phyloP scores from a whole-genome alignment of 2,329 filamentous ascomycete species.

The Scedosporium aurantiacum region DNA sequence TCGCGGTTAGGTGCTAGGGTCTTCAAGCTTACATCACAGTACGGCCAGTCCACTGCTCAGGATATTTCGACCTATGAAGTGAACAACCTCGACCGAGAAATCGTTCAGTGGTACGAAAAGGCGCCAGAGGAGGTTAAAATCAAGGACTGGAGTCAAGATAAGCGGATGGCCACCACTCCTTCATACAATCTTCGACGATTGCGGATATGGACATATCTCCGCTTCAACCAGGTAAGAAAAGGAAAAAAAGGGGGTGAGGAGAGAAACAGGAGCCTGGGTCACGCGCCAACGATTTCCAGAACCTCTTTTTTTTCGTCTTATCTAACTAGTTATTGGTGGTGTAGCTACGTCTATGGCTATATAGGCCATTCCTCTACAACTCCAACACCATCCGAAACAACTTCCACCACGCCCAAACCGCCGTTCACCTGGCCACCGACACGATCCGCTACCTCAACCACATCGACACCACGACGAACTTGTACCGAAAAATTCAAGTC shows the following conservation, averaged over 20 bases:
- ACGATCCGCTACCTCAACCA: constrained; percentile 62
- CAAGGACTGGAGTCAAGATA: constrained; percentile 47
- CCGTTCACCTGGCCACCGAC: constrained; percentile 65
- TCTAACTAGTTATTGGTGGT: background rate
- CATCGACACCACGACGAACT: constrained; percentile 59
- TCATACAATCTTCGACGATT: constrained; percentile 61
- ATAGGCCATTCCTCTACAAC: constrained; percentile 77
- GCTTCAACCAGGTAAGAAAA: constrained; percentile 62
- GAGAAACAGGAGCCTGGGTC: too few relatives aligned
- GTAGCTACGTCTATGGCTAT: constrained; percentile 72
- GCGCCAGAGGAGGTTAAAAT: constrained; percentile 51
- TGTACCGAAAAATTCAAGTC: constrained; percentile 61
- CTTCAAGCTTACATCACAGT: constrained; percentile 68
- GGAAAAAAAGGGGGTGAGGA: too few relatives aligned
- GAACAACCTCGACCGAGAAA: constrained; percentile 69
- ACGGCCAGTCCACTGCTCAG: constrained; percentile 47
- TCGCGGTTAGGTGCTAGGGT: constrained; percentile 75
- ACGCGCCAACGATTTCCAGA: too few relatives aligned
- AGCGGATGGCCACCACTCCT: constrained; percentile 40
- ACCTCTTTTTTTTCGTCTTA: background rate
- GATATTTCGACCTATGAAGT: constrained; percentile 65
- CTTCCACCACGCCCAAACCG: constrained; percentile 59
- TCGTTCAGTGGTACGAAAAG: constrained; percentile 75
- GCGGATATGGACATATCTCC: constrained; percentile 73
- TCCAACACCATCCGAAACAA: constrained; percentile 73